Evolutionary conservation across 2,329 filamentous ascomycete genomes (phyloP).

Genomic region (Neopestalotiopsis rosae): DNA sequence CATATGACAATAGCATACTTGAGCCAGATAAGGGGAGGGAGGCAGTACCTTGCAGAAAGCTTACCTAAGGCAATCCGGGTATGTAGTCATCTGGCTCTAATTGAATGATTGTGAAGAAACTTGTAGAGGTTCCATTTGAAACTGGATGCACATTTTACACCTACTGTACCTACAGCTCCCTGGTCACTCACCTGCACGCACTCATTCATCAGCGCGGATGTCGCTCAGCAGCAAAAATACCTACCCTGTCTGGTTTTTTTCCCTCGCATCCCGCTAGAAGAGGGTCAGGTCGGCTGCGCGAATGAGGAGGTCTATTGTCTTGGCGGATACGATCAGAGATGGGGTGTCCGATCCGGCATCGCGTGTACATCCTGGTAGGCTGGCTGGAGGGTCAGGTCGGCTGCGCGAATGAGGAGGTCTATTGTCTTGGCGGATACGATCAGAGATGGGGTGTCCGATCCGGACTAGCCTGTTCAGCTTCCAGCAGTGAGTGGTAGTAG

Average conservation of each 20-base stretch:
- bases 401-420: conserved; percentile 10
- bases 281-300: not conserved
- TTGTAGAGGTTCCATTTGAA: too few species aligned
- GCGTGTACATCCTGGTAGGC: too few species aligned
- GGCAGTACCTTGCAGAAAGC: too few species aligned
- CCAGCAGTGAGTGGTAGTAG: not conserved
- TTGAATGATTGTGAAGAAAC: too few species aligned
- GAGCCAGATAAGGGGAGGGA: too few species aligned
- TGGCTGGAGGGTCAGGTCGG: not conserved
- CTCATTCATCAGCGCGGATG: not conserved
- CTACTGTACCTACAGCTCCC: too few species aligned
- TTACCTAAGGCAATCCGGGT: too few species aligned
- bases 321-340: conserved; percentile 18
- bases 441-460: conserved; percentile 16
- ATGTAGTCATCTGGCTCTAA: too few species aligned
- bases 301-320: conserved; percentile 17
- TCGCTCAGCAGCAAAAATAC: not conserved
- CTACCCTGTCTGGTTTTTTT: not conserved
- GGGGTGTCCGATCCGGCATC: conserved; percentile 12
- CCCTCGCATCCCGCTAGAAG: not conserved
- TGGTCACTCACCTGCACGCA: too few species aligned
- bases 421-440: conserved; percentile 19
- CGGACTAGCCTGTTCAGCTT: conserved; percentile 14
- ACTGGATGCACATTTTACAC: too few species aligned
- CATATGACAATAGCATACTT: too few species aligned